Evolutionary conservation across 495 filamentous ascomycete genomes (phyloP), one percentile per base, ranked within the genome.

Genomic region (Sabuloglossum arenarium): DNA sequence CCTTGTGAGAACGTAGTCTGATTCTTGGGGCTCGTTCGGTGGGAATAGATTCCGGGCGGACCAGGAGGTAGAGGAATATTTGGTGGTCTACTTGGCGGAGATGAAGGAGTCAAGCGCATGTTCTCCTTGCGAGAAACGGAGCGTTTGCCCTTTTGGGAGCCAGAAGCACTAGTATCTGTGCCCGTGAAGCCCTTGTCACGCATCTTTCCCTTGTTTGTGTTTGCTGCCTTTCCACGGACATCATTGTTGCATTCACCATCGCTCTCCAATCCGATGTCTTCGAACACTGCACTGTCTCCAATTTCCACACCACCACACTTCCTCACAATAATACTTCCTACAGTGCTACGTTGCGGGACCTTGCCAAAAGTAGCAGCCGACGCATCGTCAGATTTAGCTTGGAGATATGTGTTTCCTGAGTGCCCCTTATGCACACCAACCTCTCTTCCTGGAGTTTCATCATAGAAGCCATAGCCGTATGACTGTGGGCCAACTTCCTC

Each of bases 1-100:
- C 53, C 25, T 8, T 24, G 57, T 56, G 56, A 27, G 43, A 34
- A 16, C 30, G 50, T 23, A 53, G 55, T 28, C 53, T 59, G 47
- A 61, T 57, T 30, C 3, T 54, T 43, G 9, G 23, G 12, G 14
- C n/a, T n/a, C 23, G 57, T 55, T 24, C 60, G 56, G 3, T 54
- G 14, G 28, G 62, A 56, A 24, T 53, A 58, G 21, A 39, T 19
- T 19, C 23, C 28, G 1, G 47, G 47, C 5, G 47, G 47, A 1
- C 47, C 55, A 37, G 57, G 31, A 1, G 63, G 60, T 29, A 58
- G 54, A 4, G 54, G 59, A 8, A 23, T 30, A 23, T 23, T 29
- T 28, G 62, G 64, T 19, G 61, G 61, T 11, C n/a, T 14, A 3
- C 3, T 45, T 27, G 53, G 53, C 19, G 12, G 53, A 4, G 53